These are phyloP conservation scores for Stylosanthes scabra DNA, from an alignment of 331 rosid species.

Conservation along the genomic window DNA sequence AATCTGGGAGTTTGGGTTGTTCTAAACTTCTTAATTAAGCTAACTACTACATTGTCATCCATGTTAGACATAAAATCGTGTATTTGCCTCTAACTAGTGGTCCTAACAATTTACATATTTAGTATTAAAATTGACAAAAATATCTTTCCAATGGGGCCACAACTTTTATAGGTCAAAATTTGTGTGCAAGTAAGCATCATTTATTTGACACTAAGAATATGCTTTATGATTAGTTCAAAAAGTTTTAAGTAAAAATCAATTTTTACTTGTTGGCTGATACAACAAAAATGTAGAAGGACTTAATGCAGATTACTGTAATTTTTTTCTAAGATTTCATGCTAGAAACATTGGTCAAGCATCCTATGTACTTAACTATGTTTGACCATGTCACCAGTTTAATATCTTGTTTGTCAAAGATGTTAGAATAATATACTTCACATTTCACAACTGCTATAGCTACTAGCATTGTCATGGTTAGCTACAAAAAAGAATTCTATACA, in stretches of 20 bases:
- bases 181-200: background rate
- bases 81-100: background rate
- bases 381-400: background rate
- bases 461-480: too few species aligned
- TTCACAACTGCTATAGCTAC: too few species aligned
- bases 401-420: too few species aligned
- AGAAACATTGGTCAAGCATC: background rate
- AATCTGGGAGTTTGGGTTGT: background rate
- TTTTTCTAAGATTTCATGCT: background rate
- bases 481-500: too few species aligned
- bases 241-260: constrained; percentile 9
- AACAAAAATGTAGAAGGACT: background rate
- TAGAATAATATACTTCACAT: too few species aligned
- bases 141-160: background rate
- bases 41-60: too few species aligned
- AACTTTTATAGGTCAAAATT: constrained; percentile 3
- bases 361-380: constrained; percentile 8
- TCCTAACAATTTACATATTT: background rate
- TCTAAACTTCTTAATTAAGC: too few species aligned
- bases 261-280: background rate
- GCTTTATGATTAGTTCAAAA: constrained; percentile 10
- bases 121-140: background rate
- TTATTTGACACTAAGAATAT: background rate
- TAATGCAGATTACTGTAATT: background rate
- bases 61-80: constrained; percentile 3